These are phyloP conservation scores for Conticribra guillardii DNA, from an alignment of 108 stramenopile genomes.

Conservation along the genomic window DNA sequence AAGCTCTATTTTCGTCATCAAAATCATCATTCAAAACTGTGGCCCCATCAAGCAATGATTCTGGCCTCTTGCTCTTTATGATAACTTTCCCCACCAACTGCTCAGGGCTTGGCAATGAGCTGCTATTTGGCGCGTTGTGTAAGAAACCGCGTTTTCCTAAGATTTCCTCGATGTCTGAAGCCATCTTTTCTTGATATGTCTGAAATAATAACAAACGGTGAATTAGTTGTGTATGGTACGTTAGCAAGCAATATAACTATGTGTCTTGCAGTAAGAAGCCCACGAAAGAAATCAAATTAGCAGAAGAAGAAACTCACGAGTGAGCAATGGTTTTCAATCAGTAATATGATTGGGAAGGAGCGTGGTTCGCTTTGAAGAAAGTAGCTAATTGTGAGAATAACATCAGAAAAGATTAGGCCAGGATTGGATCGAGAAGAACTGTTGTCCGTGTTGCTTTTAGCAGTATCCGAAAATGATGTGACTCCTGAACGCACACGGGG, in stretches of 20 bases:
- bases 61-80: slow-evolving; percentile 76
- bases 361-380: slow-evolving; percentile 60
- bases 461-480: slow-evolving; percentile 22
- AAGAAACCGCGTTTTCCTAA: slow-evolving; percentile 54
- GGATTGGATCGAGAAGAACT: slow-evolving; percentile 2
- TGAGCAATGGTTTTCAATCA: slow-evolving; percentile 95
- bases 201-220: too few relatives aligned
- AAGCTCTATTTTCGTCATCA: slow-evolving; percentile 67
- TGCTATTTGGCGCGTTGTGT: slow-evolving; percentile 33
- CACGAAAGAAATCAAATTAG: too few relatives aligned
- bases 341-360: slow-evolving; percentile 89
- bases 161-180: slow-evolving; percentile 56
- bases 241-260: too few relatives aligned
- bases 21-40: slow-evolving; percentile 79
- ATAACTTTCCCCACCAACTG: slow-evolving; percentile 79
- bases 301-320: too few relatives aligned
- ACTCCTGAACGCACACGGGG: slow-evolving; percentile 46
- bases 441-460: slow-evolving; percentile 10
- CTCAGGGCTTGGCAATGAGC: slow-evolving; percentile 73
- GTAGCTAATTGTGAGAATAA: slow-evolving; percentile 50
- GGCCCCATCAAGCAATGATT: slow-evolving; percentile 36
- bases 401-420: slow-evolving; percentile 43
- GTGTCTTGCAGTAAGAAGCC: too few relatives aligned
- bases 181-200: slow-evolving; percentile 83
- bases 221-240: too few relatives aligned